These are phyloP conservation scores for Stachybotrys elegans DNA, from an alignment of 2,329 filamentous ascomycete species.

Conservation along the genomic window DNA sequence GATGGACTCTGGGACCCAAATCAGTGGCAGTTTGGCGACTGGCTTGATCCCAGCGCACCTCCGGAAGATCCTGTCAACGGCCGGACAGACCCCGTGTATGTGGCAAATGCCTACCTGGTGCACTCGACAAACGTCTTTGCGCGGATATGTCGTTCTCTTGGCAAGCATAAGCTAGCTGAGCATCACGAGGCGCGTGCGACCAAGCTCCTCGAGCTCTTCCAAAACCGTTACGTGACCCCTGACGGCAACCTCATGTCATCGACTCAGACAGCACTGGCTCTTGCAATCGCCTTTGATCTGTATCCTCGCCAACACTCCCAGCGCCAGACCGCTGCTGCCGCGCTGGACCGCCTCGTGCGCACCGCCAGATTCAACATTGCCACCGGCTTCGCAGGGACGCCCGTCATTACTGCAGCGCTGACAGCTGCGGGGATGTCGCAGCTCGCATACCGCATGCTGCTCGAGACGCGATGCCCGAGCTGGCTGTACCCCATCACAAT, in stretches of 20 bases:
- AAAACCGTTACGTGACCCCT: constrained; percentile 9
- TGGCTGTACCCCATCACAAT: constrained; percentile 39
- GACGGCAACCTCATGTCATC: constrained; percentile 15
- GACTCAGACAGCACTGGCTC: constrained; percentile 16
- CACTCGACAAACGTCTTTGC: constrained; percentile 33
- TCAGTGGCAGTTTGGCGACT: constrained; percentile 27
- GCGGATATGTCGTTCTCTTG: constrained; percentile 26
- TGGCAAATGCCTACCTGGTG: constrained; percentile 43
- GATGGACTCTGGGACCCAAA: constrained; percentile 32
- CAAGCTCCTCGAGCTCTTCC: constrained; percentile 17
- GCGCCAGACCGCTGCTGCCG: constrained; percentile 11
- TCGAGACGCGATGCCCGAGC: constrained; percentile 34
- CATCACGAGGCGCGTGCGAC: constrained; percentile 10
- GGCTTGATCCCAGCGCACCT: constrained; percentile 43
- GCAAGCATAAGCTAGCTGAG: constrained; percentile 12
- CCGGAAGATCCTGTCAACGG: constrained; percentile 31
- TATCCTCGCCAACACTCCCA: constrained; percentile 7
- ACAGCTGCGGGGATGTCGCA: constrained; percentile 19
- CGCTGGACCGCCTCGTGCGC: constrained; percentile 9
- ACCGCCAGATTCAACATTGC: constrained; percentile 14
- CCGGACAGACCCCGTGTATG: constrained; percentile 32
- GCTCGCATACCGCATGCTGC: constrained; percentile 39
- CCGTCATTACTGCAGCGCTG: constrained; percentile 27
- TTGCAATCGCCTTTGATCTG: constrained; percentile 16
- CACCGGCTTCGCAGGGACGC: constrained; percentile 33